Evolutionary conservation across 2,329 filamentous ascomycete species (phyloP), one percentile per base, ranked within the genome.

Genomic region (Penicillium sp.): DNA sequence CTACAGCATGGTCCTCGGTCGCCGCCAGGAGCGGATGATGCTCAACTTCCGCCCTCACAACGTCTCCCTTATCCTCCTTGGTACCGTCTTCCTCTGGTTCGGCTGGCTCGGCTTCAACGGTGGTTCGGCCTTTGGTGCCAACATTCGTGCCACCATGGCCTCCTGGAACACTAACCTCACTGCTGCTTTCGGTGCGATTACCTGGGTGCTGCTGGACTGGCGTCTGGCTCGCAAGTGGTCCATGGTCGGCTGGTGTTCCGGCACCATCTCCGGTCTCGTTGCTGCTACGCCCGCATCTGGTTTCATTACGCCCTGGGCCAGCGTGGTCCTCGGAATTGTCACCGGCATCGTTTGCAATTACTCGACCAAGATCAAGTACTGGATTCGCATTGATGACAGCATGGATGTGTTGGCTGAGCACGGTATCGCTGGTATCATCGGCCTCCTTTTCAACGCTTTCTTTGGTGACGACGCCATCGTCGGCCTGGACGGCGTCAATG

Each of bases 31-130:
- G 83, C 95, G 93, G 83, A 97, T 98, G 93, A 97, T 98, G 92
- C 87, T 97, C 80, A 98, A 98, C 85, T 98, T 98, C 86, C 92
- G 95, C 69, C 95, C 95, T 19, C 95, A 99, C 84, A 99, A 99
- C 82, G 95, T 98, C 68, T 97, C 93, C 6, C 86, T 98, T 73
- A 97, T 99, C 80, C 93, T 95, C 0, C 89, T 98, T 70, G 95
- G 95, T 65, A 98, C 95, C 3, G 86, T 97, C 67, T 86, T 99
- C 71, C 92, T 99, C 59, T 98, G 93, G 93, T 98, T 98, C 73
- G 95, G 95, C 73, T 99, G 95, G 95, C 84, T 99, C 66, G 95
- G 93, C 58, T 99, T 99, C 87, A 99, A 99, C 84, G 95, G 94
- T 71, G 95, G 95, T 66, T 97, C 93, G 26, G 83, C 94, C 42